These are phyloP conservation scores for Cronartium quercuum DNA, from an alignment of 1,284 basidiomycete species.

Conservation along the genomic window DNA sequence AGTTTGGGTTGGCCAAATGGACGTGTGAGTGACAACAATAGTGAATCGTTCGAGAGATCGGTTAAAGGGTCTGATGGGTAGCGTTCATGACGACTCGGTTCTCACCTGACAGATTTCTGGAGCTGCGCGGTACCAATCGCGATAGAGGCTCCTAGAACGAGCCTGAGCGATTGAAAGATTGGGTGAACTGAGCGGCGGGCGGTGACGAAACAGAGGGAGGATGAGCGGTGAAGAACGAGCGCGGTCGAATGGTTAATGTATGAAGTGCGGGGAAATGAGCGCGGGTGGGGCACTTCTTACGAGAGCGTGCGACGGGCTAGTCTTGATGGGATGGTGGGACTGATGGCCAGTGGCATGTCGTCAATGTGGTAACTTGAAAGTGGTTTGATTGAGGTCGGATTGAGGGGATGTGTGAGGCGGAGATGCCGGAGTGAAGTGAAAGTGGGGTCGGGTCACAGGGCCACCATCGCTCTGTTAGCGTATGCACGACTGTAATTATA, in stretches of 20 bases:
- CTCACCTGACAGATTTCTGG: conserved; percentile 38
- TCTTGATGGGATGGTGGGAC: conserved; percentile 74
- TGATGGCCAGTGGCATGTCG: conserved; percentile 15
- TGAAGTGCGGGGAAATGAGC: background rate
- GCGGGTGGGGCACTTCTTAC: conserved; percentile 49
- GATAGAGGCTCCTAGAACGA: conserved; percentile 72
- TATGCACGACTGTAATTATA: no score
- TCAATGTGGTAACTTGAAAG: no score
- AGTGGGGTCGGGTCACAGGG: no score
- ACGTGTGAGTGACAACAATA: background rate
- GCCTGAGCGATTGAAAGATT: conserved; percentile 64
- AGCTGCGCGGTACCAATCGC: conserved; percentile 80
- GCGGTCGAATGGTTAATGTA: conserved; percentile 39
- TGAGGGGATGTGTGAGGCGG: no score
- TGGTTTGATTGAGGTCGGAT: no score
- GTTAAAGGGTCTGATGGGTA: conserved; percentile 42
- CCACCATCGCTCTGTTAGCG: no score
- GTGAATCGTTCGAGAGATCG: conserved; percentile 32
- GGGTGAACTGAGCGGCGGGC: conserved; percentile 42
- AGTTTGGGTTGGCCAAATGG: background rate
- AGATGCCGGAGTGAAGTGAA: no score
- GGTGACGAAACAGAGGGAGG: background rate
- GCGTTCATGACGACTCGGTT: no score
- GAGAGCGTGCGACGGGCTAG: conserved; percentile 62
- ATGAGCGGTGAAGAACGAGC: background rate